Base-by-base conservation (phyloP, 352 stramenopile species). In the Globisporangium parvum region DNA sequence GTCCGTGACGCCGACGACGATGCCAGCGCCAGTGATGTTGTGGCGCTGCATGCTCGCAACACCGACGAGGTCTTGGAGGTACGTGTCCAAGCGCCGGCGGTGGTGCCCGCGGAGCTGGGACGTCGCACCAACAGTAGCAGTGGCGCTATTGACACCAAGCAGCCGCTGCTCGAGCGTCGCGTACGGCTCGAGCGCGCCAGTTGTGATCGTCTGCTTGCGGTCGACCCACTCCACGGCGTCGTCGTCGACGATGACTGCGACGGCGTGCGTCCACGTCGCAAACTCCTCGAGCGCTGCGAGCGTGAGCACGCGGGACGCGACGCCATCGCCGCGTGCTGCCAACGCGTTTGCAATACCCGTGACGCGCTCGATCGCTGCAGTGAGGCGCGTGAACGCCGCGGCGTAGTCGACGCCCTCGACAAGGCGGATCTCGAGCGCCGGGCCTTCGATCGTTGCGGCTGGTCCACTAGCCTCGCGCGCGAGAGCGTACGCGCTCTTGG, bases 171-270 rank as follows among this genome's bases (percentile, higher is more conserved):
- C 77, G 0, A 87, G 47, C 0, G 63, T 69, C 17, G 67, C 53
- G 12, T 69, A 21, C 3, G 60, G 41, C 3, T 63, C 40, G 12
- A 86, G 53, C 11, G 70, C 50, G n/a, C 74, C 67, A 6, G 66
- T 75, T 3, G 55, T 75, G 39, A 88, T 66, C 48, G 64, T 61
- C 46, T 71, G 70, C 55, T 76, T 70, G 26, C 81, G 57, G 67
- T 88, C 78, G n/a, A 88, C 71, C 78, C 78, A 88, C 64, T 88
- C 78, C 2, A 88, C 75, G 0, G 66, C 70, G n/a, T 80, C 64
- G 6, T 86, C 75, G 31, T 80, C 68, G 17, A 88, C 51, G 8
- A 88, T 47, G 47, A 85, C 57, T 0, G 74, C 70, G 10, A 88
- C 40, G 0, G 60, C 67, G 26, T 75, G 62, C 9, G 70, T 73